Base-by-base conservation (phyloP, 2,329 filamentous ascomycete species). In the Tolypocladium ophioglossoides region DNA sequence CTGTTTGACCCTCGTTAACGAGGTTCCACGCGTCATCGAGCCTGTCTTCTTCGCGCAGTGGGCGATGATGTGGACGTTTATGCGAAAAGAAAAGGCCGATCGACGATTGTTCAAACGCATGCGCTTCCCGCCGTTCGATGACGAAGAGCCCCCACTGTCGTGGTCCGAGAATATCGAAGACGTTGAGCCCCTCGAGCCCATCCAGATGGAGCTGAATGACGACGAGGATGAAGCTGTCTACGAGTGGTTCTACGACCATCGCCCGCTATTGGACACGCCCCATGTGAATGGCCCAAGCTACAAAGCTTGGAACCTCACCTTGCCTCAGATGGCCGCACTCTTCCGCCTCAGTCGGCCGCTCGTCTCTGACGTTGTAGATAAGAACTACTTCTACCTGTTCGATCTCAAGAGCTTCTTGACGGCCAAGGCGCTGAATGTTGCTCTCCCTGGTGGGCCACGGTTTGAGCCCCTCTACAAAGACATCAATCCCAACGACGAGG, bases 131-230 rank as follows among this genome's bases (percentile, higher is more conserved):
- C 95, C 95, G 0, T 99, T 99, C 62, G 94, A 99, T 62, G 95
- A 99, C 66, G 94, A 99, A 74, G 94, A 99, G 67, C 95, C 94
- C 6, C 95, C 94, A 14, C 77, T 99, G 61, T 96, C 91, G 2
- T 99, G 94, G 89, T 95, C 92, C 11, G 95, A 99, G 70, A 99
- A 99, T 66, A 92, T 99, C 61, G 94, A 99, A 71, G 94, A 97
- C 67, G 94, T 99, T 24, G 94, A 99, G 68, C 95, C 95, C 1
- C 74, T 96, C 56, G 94, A 99, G 70, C 94, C 95, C 0, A 96
- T 99, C 62, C 94, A 99, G 75, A 91, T 99, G 88, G 95, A 97
- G 68, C 81, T 99, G 10, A 91, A 97, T 61, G 92, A 96, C 66
- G 84, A 87, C 1, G 94, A 99, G 71, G 94, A 99, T 69, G 85